Conservation (phyloP, 139 green algal genomes). For the Astrephomene gubernaculifera region DNA sequence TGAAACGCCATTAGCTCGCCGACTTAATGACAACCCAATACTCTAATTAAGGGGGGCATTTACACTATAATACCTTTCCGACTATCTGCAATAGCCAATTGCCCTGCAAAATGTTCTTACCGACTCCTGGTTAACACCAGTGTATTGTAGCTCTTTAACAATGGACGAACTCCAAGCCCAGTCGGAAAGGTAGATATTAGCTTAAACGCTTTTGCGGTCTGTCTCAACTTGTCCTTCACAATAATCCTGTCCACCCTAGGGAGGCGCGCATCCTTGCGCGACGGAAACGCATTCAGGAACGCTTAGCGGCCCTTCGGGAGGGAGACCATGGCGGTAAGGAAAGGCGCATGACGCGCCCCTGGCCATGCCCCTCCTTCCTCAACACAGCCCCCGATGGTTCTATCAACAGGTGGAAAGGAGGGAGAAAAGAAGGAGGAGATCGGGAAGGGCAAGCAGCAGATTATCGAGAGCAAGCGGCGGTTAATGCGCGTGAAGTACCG, state of each 20-base stretch:
- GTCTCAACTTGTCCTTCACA: not conserved
- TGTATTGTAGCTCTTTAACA: no score
- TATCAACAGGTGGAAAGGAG: conserved; percentile 60
- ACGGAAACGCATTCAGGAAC: conserved; percentile 73
- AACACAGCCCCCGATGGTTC: not conserved
- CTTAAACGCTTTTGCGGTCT: not conserved
- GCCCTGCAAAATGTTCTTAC: no score
- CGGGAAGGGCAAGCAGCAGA: conserved; percentile 75
- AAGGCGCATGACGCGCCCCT: not conserved
- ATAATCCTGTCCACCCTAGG: conserved; percentile 20
- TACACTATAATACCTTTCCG: no score
- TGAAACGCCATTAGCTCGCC: no score
- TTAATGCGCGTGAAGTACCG: conserved; percentile 70
- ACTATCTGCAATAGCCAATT: no score
- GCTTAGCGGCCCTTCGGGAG: conserved; percentile 61
- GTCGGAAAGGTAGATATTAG: conserved; percentile 33
- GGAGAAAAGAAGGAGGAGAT: conserved; percentile 68
- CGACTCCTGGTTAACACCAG: no score
- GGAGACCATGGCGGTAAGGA: conserved; percentile 62
- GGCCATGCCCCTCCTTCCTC: not conserved
- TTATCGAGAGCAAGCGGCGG: conserved; percentile 71
- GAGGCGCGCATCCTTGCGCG: conserved; percentile 64
- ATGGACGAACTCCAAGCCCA: conserved; percentile 40
- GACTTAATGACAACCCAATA: no score
- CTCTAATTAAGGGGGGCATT: no score